These are phyloP conservation scores for Solanum arcanum DNA, from an alignment of 257 asterid species.

Conservation along the genomic window DNA sequence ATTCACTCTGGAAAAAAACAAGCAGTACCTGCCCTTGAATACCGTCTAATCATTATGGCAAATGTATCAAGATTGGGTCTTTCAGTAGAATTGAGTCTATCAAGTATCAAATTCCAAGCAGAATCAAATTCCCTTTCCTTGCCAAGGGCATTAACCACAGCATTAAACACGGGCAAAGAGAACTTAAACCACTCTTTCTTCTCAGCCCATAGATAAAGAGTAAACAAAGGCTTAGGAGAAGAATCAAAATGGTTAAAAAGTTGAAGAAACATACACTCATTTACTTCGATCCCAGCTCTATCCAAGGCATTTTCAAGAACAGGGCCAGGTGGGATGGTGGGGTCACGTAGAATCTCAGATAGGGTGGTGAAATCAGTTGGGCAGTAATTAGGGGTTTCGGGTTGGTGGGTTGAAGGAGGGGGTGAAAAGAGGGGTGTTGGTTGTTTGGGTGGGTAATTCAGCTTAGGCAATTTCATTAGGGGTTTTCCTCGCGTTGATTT, in stretches of 20 bases:
- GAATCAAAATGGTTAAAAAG: constrained; percentile 47
- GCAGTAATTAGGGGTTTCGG: constrained; percentile 12
- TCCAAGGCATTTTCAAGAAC: constrained; percentile 47
- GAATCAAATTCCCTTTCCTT: constrained; percentile 65
- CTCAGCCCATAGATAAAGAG: constrained; percentile 61
- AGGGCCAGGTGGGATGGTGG: constrained; percentile 35
- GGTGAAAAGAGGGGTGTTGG: constrained; percentile 4
- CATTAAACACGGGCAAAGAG: constrained; percentile 41
- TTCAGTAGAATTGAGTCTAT: constrained; percentile 16
- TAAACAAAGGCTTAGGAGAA: constrained; percentile 51
- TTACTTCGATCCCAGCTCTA: constrained; percentile 23
- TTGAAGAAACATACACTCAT: constrained; percentile 28
- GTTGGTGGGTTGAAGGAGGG: constrained; percentile 15
- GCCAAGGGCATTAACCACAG: constrained; percentile 52
- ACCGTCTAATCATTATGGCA: constrained; percentile 62
- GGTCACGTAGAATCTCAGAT: constrained; percentile 30
- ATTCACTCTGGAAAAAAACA: not conserved
- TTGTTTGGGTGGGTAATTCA: constrained; percentile 6
- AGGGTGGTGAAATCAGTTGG: constrained; percentile 26
- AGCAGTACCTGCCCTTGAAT: constrained; percentile 58
- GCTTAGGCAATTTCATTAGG: not conserved
- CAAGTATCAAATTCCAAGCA: constrained; percentile 64
- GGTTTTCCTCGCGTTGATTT: constrained; percentile 24
- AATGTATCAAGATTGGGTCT: constrained; percentile 46
- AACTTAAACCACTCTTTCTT: constrained; percentile 35